Evolutionary conservation across 192 early-diverging fungal species (phyloP).

Genomic region (Backusella tuberculispora): DNA sequence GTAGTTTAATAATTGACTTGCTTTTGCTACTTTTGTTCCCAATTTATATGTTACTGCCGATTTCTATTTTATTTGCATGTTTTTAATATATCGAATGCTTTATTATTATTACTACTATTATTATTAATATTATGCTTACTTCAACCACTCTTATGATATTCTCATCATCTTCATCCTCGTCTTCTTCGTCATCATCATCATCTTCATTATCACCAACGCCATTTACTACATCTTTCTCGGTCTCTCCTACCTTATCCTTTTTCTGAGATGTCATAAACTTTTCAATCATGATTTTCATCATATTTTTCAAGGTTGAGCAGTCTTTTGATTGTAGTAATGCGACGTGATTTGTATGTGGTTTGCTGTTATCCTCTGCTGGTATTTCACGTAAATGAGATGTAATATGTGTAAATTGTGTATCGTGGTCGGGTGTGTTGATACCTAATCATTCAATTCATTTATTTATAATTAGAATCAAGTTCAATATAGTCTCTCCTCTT

Average conservation of each 20-base stretch:
- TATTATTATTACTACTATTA: neutral
- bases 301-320: constrained; percentile 63
- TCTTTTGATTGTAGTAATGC: constrained; percentile 72
- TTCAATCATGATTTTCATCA: constrained; percentile 69
- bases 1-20: constrained; percentile 50
- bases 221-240: neutral
- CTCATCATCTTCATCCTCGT: constrained; percentile 42
- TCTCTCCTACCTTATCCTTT: neutral
- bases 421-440: constrained; percentile 80
- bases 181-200: constrained; percentile 37
- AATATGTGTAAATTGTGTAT: constrained; percentile 69
- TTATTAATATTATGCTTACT: neutral
- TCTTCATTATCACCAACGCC: neutral
- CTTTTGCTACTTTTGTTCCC: constrained; percentile 4
- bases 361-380: neutral
- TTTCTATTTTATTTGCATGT: neutral
- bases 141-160: neutral
- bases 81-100: neutral
- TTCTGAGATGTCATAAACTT: constrained; percentile 54
- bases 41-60: constrained; percentile 18
- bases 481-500: no score
- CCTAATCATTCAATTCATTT: constrained; percentile 24
- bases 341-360: constrained; percentile 48
- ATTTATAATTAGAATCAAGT: neutral
- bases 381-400: constrained; percentile 43